Conservation (phyloP, 257 asterid species). For the Catharanthus roseus region DNA sequence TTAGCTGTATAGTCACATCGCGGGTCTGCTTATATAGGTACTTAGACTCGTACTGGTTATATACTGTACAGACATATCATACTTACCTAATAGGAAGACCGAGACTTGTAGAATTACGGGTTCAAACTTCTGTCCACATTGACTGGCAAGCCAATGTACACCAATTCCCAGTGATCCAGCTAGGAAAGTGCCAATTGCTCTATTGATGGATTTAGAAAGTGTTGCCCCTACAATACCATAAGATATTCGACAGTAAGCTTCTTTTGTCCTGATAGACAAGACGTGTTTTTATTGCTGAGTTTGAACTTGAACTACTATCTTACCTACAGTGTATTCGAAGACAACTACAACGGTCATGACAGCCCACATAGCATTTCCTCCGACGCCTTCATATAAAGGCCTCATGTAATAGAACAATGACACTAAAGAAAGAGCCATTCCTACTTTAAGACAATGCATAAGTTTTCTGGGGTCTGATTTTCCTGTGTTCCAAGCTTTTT, state of each 20-base stretch:
- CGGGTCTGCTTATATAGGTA: no score
- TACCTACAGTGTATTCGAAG: conserved; percentile 76
- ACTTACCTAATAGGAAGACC: conserved; percentile 64
- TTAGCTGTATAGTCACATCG: no score
- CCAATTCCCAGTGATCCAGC: conserved; percentile 83
- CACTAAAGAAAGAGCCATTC: conserved; percentile 63
- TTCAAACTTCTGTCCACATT: conserved; percentile 47
- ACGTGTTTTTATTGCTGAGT: no score
- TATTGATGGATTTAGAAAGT: conserved; percentile 56
- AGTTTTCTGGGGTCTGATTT: conserved; percentile 58
- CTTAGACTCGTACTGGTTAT: no score
- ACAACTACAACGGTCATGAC: conserved; percentile 85
- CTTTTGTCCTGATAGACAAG: no score
- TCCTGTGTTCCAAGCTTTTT: conserved; percentile 56
- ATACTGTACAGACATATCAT: no score
- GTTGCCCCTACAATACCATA: conserved; percentile 51
- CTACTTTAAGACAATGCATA: conserved; percentile 70
- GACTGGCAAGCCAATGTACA: conserved; percentile 84
- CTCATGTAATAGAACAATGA: conserved; percentile 77
- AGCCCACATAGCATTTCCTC: conserved; percentile 91
- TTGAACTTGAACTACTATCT: background rate
- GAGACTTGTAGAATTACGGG: conserved; percentile 66
- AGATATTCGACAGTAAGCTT: no score
- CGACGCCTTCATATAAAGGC: conserved; percentile 74
- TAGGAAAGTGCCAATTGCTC: conserved; percentile 51